A percentile compares a stretch with the other conserved stretches of the same genome.
Evolutionary conservation across 148 eudicot genomes (phyloP).

Genomic region (Hydrangea macrophylla): DNA sequence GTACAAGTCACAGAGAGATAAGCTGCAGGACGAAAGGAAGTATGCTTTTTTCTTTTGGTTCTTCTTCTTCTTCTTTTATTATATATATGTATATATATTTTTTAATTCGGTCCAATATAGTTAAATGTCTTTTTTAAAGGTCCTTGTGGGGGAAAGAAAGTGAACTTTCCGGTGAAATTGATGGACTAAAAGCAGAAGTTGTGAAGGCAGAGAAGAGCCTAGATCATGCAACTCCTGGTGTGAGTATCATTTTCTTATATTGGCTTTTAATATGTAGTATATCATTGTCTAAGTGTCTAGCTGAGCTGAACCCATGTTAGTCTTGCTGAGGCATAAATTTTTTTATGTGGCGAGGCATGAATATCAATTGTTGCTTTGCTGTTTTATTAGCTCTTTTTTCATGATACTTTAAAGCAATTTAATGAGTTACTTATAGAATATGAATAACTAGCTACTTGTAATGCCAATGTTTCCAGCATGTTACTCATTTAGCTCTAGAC

Average conservation of each 20-base stretch:
- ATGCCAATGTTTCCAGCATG: no score
- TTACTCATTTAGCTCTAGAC: no score
- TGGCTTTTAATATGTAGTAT: neutral
- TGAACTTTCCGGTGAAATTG: conserved; percentile 81
- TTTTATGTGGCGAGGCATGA: no score
- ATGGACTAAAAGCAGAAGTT: conserved; percentile 71
- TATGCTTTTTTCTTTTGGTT: conserved; percentile 29
- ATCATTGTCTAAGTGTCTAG: neutral
- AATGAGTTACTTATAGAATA: no score
- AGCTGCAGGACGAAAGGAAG: conserved; percentile 87
- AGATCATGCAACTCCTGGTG: conserved; percentile 97
- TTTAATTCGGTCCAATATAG: neutral
- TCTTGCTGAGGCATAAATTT: neutral
- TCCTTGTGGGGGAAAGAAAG: conserved; percentile 80
- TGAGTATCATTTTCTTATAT: conserved; percentile 37
- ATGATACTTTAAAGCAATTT: no score
- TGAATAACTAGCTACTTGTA: no score
- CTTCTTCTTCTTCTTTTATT: conserved; percentile 2
- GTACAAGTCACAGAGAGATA: conserved; percentile 68
- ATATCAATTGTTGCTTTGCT: no score
- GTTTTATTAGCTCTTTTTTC: no score
- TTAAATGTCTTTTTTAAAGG: conserved; percentile 32
- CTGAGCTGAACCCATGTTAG: neutral
- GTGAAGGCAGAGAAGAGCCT: conserved; percentile 89
- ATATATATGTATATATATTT: neutral